Conservation (phyloP, 31 red algal species). For the Endocladia muricata region DNA sequence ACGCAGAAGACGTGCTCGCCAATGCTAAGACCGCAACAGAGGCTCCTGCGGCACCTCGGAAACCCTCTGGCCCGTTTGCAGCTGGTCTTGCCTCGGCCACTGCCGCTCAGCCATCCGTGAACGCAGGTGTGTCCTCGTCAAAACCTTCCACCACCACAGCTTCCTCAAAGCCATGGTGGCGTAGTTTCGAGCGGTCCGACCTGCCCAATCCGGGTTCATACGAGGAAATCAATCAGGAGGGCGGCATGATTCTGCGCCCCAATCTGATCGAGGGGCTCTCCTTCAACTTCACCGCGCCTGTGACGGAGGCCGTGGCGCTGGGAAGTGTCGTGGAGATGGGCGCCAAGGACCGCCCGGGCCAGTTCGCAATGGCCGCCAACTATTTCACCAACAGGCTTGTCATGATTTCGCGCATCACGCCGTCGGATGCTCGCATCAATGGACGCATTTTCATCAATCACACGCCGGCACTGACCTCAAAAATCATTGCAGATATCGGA, state of each 20-base stretch:
- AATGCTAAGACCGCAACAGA: neutral
- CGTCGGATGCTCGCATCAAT: conserved; percentile 65
- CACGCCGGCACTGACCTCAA: conserved; percentile 70
- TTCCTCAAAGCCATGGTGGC: conserved; percentile 67
- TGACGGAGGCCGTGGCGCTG: conserved; percentile 60
- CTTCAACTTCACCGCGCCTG: conserved; percentile 84
- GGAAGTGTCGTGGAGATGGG: conserved; percentile 84
- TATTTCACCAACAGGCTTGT: conserved; percentile 83
- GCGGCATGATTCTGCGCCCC: conserved; percentile 71
- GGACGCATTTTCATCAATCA: conserved; percentile 89
- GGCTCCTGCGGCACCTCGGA: neutral
- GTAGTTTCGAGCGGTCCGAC: conserved; percentile 78
- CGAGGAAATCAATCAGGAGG: conserved; percentile 92
- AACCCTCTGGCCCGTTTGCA: neutral
- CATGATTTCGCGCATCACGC: conserved; percentile 70
- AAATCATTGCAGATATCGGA: conserved; percentile 82
- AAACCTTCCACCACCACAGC: conserved; percentile 1
- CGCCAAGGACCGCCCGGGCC: conserved; percentile 47
- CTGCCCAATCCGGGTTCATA: conserved; percentile 91
- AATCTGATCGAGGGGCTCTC: conserved; percentile 88
- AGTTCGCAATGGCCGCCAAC: conserved; percentile 87
- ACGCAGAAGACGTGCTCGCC: neutral
- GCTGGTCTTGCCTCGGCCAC: conserved; percentile 10
- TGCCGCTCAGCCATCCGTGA: neutral
- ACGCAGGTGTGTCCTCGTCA: neutral